These are phyloP conservation scores for Sclerotinia subarctica DNA, from an alignment of 2,329 filamentous ascomycete genomes.

Conservation along the genomic window DNA sequence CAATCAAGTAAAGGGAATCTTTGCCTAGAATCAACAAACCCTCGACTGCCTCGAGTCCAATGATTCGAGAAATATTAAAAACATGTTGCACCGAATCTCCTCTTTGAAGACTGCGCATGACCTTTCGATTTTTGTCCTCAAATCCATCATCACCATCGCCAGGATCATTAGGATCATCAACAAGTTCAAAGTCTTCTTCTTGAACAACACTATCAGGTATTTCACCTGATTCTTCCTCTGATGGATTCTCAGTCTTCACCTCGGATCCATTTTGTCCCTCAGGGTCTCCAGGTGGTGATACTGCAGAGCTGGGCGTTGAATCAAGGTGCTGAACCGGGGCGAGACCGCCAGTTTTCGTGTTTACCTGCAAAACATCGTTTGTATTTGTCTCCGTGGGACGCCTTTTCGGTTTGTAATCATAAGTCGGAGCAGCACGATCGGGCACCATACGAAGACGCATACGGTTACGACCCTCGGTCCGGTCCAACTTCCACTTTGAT, in stretches of 20 bases:
- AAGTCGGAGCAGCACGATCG: conserved; percentile 64
- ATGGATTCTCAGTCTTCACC: conserved; percentile 22
- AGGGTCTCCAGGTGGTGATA: conserved; percentile 19
- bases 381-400: conserved; percentile 50
- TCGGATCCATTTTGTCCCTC: conserved; percentile 23
- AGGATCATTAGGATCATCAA: conserved; percentile 89
- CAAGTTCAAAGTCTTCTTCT: conserved; percentile 93
- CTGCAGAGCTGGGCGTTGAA: conserved; percentile 23
- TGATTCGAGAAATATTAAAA: conserved; percentile 91
- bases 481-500: conserved; percentile 86
- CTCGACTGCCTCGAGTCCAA: conserved; percentile 89
- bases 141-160: conserved; percentile 72
- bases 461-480: conserved; percentile 91
- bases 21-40: conserved; percentile 92
- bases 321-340: conserved; percentile 19
- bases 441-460: conserved; percentile 88
- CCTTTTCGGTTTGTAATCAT: conserved; percentile 81
- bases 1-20: conserved; percentile 87
- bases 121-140: conserved; percentile 97
- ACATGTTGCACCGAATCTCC: conserved; percentile 91
- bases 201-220: conserved; percentile 32
- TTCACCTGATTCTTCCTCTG: conserved; percentile 23
- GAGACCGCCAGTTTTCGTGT: conserved; percentile 28
- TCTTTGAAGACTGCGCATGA: conserved; percentile 88
- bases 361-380: conserved; percentile 40